phyloP scores from a whole-genome alignment of 2,329 filamentous ascomycete genomes.

The Colletotrichum orbiculare region DNA sequence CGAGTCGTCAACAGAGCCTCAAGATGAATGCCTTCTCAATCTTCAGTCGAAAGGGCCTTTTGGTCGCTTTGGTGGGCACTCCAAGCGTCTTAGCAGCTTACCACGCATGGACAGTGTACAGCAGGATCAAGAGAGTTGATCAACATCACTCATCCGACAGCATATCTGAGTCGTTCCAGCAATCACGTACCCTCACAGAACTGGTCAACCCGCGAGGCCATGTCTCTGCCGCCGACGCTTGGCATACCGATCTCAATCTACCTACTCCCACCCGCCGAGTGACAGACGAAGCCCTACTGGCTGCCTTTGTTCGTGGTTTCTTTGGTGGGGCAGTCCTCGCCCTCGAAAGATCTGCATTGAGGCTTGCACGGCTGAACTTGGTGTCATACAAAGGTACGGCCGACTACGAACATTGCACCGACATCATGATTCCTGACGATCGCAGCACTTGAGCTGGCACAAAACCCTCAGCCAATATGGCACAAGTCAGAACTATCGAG shows the following conservation, averaged over 20 bases:
- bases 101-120: constrained; percentile 12
- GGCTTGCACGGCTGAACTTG: constrained; percentile 1
- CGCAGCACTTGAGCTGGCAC: neutral
- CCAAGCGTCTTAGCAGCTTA: constrained; percentile 1
- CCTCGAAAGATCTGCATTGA: constrained; percentile 40
- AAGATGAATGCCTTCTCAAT: no score
- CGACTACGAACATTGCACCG: constrained; percentile 8
- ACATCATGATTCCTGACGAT: neutral
- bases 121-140: neutral
- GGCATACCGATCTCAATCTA: constrained; percentile 41
- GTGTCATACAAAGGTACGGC: neutral
- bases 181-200: constrained; percentile 40
- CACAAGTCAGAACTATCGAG: neutral
- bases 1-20: no score
- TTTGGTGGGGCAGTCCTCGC: constrained; percentile 46
- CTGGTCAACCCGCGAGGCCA: constrained; percentile 43
- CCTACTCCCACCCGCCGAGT: constrained; percentile 27
- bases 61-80: no score
- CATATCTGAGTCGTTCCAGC: constrained; percentile 41
- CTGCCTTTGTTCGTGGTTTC: constrained; percentile 43
- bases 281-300: constrained; percentile 43
- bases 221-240: constrained; percentile 38
- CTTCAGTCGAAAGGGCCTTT: no score
- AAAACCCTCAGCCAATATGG: neutral
- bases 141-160: constrained; percentile 31